A percentile compares a stretch with the other conserved stretches of the same genome.
phyloP scores from a whole-genome alignment of 1,284 basidiomycete species.

The Austroboletus rostrupii region DNA sequence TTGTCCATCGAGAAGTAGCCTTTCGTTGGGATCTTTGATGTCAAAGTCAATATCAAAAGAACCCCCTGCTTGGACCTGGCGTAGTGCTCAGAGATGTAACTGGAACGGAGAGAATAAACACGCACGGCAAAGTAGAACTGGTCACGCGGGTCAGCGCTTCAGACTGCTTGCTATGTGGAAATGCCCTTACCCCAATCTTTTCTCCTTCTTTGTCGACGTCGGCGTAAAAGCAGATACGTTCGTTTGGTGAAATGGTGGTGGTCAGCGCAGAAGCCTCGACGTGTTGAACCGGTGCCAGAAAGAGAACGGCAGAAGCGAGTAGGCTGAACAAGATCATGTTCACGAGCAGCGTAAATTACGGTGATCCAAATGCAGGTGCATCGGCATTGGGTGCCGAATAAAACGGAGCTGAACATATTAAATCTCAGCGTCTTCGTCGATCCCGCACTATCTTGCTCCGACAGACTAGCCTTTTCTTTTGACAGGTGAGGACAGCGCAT shows the following conservation, averaged over 20 bases:
- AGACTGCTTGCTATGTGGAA: not conserved
- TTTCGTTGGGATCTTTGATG: constrained; percentile 86
- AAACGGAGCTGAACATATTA: constrained; percentile 16
- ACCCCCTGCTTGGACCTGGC: constrained; percentile 90
- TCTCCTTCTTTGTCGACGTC: constrained; percentile 94
- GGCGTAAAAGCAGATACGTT: constrained; percentile 91
- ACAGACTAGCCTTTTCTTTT: constrained; percentile 1
- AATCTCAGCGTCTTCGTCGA: constrained; percentile 9
- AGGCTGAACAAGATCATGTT: constrained; percentile 23
- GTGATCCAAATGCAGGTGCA: too few species aligned
- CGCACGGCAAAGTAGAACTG: constrained; percentile 61
- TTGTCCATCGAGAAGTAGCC: constrained; percentile 79
- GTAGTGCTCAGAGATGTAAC: constrained; percentile 2
- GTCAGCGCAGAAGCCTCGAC: constrained; percentile 74
- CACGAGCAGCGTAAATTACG: too few species aligned
- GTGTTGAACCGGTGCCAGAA: constrained; percentile 20
- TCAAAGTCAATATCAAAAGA: constrained; percentile 96
- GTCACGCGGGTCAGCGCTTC: constrained; percentile 9
- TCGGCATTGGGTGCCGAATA: constrained; percentile 22
- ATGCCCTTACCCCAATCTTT: constrained; percentile 74
- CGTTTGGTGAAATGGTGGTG: constrained; percentile 80
- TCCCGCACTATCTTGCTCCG: not conserved
- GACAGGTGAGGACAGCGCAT: constrained; percentile 17
- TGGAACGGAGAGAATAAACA: constrained; percentile 34
- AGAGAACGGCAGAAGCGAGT: constrained; percentile 17